These are phyloP conservation scores for Thalassiosira profunda DNA, from an alignment of 108 stramenopile species.

Conservation along the genomic window DNA sequence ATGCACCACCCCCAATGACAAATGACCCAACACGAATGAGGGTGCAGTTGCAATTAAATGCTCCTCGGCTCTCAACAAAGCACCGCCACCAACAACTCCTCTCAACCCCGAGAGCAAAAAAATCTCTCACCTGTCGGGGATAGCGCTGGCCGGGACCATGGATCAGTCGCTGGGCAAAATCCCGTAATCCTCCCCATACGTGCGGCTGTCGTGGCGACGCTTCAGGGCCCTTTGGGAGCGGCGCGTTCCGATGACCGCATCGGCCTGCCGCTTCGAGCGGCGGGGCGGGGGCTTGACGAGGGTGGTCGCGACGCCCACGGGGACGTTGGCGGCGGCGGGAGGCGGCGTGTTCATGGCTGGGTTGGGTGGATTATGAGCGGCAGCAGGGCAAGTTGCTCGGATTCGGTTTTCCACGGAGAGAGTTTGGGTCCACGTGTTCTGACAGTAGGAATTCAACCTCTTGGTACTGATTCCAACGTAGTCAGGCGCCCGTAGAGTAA, in stretches of 20 bases:
- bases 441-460: neutral
- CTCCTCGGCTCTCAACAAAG: too few relatives aligned
- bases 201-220: constrained; percentile 37
- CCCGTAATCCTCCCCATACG: constrained; percentile 87
- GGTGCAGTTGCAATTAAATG: too few relatives aligned
- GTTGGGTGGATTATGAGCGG: neutral
- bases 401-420: too few relatives aligned
- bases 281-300: too few relatives aligned
- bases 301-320: too few relatives aligned
- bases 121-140: constrained; percentile 79
- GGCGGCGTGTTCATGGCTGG: too few relatives aligned
- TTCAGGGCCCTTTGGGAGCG: constrained; percentile 30
- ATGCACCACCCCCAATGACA: neutral
- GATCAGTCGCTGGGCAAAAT: constrained; percentile 88
- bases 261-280: constrained; percentile 42
- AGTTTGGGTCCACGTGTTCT: too few relatives aligned
- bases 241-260: constrained; percentile 30
- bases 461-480: neutral
- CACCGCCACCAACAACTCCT: too few relatives aligned
- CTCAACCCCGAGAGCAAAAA: neutral
- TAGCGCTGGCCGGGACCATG: constrained; percentile 77
- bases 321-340: too few relatives aligned
- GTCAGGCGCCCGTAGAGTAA: too few relatives aligned
- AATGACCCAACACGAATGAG: neutral
- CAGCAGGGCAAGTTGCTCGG: too few relatives aligned